These are phyloP conservation scores for Alloteropsis semialata DNA, from an alignment of 176 grass and related monocot genomes.

Conservation along the genomic window DNA sequence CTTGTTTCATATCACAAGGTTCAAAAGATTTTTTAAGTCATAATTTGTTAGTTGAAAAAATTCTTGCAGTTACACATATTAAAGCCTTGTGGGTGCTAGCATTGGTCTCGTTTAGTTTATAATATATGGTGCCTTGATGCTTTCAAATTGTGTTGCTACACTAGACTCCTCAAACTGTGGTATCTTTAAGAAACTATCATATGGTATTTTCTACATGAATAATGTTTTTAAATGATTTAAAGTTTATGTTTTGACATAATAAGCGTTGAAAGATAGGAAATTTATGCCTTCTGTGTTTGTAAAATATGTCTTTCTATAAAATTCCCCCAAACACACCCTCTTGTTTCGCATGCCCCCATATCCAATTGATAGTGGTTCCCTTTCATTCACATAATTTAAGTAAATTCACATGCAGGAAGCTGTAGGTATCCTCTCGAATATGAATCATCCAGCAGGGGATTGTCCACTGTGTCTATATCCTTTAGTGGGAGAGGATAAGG, in stretches of 20 bases:
- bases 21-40: not conserved
- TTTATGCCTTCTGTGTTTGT: not conserved
- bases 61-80: not conserved
- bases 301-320: not conserved
- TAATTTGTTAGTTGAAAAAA: not conserved
- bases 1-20: not conserved
- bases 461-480: slow-evolving; percentile 93
- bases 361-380: not conserved
- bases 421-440: slow-evolving; percentile 71
- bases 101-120: not conserved
- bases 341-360: not conserved
- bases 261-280: not conserved
- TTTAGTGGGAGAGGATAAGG: slow-evolving; percentile 59
- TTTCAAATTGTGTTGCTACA: not conserved
- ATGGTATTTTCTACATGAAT: slow-evolving; percentile 1
- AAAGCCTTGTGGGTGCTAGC: not conserved
- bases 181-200: slow-evolving; percentile 1
- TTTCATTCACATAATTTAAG: slow-evolving; percentile 23
- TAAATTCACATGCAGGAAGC: slow-evolving; percentile 64
- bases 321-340: not conserved
- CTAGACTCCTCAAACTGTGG: not conserved
- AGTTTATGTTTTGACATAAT: not conserved
- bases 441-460: slow-evolving; percentile 97
- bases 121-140: not conserved
- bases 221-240: not conserved